These are phyloP conservation scores for Myrica gale DNA, from an alignment of 306 rosid species.

Conservation along the genomic window DNA sequence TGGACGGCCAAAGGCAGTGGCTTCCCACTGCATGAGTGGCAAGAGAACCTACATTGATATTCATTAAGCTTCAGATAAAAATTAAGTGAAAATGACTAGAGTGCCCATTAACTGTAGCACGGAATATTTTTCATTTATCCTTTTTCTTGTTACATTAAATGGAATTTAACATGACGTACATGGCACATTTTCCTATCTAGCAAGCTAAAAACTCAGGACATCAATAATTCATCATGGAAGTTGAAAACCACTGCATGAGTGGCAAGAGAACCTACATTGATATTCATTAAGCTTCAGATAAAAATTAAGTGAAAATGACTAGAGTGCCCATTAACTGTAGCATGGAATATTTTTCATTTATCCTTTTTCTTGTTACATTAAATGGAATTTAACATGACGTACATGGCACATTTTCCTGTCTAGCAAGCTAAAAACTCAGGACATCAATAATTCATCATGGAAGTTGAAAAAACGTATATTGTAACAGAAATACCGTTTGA, in stretches of 20 bases:
- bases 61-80: slow-evolving; percentile 24
- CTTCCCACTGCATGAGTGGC: slow-evolving; percentile 96
- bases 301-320: no score
- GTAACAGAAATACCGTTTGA: neutral
- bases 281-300: no score
- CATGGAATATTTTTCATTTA: no score
- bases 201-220: neutral
- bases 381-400: neutral
- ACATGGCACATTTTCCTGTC: neutral
- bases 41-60: slow-evolving; percentile 56
- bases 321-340: no score
- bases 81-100: slow-evolving; percentile 15
- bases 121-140: neutral
- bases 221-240: neutral
- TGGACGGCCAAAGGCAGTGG: slow-evolving; percentile 96
- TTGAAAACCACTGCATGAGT: no score
- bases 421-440: neutral
- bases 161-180: slow-evolving; percentile 5
- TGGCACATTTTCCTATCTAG: neutral
- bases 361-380: neutral
- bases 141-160: neutral
- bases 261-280: no score
- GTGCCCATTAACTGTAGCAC: slow-evolving; percentile 2
- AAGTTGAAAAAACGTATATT: neutral
- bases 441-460: neutral